phyloP scores from a whole-genome alignment of 1,284 basidiomycete genomes.

The Paramarasmius palmivorus region DNA sequence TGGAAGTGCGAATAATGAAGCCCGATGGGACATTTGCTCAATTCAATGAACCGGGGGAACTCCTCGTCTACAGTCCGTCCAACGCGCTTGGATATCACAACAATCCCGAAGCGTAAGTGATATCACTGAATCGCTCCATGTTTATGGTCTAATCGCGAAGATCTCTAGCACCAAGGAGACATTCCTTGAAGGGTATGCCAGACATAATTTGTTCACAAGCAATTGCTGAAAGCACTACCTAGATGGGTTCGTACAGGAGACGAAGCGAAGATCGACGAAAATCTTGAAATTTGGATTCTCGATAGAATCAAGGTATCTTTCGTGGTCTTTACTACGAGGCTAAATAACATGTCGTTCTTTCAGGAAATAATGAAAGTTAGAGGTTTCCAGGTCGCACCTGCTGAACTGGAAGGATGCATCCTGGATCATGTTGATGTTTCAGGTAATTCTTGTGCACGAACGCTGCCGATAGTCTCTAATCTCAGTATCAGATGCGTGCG shows the following conservation, averaged over 20 bases:
- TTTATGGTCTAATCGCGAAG: background rate
- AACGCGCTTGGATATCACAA: constrained; percentile 59
- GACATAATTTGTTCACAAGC: constrained; percentile 1
- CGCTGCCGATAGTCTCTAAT: background rate
- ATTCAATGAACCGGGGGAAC: constrained; percentile 63
- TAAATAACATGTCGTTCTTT: background rate
- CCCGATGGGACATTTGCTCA: constrained; percentile 56
- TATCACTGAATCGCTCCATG: background rate
- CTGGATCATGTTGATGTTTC: constrained; percentile 68
- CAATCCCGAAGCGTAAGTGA: constrained; percentile 62
- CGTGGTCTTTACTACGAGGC: background rate
- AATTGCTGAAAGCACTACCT: constrained; percentile 11
- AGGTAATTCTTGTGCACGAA: background rate
- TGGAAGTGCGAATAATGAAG: constrained; percentile 53
- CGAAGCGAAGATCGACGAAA: constrained; percentile 55
- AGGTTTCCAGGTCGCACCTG: constrained; percentile 69
- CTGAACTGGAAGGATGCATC: constrained; percentile 73
- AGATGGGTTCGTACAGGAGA: constrained; percentile 76
- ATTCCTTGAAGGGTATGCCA: constrained; percentile 49
- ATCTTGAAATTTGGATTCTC: constrained; percentile 62
- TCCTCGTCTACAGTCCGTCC: constrained; percentile 57
- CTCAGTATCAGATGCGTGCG: constrained; percentile 55
- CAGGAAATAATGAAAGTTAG: constrained; percentile 66
- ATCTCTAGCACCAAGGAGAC: constrained; percentile 49
- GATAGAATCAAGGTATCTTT: constrained; percentile 65